Evolutionary conservation across 2,329 filamentous ascomycete species (phyloP).

Genomic region (Coniochaeta ligniaria): DNA sequence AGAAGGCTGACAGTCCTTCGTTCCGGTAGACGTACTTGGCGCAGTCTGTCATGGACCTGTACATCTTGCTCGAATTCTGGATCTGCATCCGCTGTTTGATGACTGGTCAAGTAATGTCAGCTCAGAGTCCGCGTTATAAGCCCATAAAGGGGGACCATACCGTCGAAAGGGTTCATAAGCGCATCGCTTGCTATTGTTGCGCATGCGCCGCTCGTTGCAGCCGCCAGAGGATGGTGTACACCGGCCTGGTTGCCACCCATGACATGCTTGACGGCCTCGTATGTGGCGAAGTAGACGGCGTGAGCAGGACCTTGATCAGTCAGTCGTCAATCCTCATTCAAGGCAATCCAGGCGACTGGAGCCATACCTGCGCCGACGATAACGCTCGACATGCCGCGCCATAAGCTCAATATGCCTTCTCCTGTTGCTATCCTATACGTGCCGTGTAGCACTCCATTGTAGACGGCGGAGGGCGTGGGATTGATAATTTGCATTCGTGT

Average conservation of each 20-base stretch:
- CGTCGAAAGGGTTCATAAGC: slow-evolving; percentile 98
- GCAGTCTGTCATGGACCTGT: slow-evolving; percentile 81
- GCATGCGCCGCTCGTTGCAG: slow-evolving; percentile 85
- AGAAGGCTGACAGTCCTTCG: slow-evolving; percentile 88
- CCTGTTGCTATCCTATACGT: slow-evolving; percentile 86
- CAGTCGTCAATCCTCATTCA: background rate
- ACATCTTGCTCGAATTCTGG: slow-evolving; percentile 80
- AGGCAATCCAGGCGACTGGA: slow-evolving; percentile 4
- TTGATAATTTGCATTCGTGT: slow-evolving; percentile 97
- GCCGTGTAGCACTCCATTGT: slow-evolving; percentile 85
- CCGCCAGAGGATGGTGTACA: slow-evolving; percentile 86
- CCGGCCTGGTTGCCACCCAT: slow-evolving; percentile 88
- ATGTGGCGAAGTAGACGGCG: slow-evolving; percentile 96
- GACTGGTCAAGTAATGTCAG: slow-evolving; percentile 44
- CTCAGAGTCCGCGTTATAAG: background rate
- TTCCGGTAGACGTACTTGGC: slow-evolving; percentile 79
- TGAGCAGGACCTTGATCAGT: slow-evolving; percentile 72
- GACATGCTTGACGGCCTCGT: slow-evolving; percentile 92
- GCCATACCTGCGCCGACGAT: slow-evolving; percentile 78
- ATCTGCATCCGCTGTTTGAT: slow-evolving; percentile 99
- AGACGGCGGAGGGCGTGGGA: slow-evolving; percentile 71
- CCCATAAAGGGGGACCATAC: slow-evolving; percentile 41
- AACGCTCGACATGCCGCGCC: slow-evolving; percentile 95
- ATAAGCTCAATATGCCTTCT: slow-evolving; percentile 86
- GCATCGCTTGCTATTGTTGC: slow-evolving; percentile 97